These are phyloP conservation scores for Pseudogymnoascus sp. DNA, from an alignment of 2,329 filamentous ascomycete species.

Conservation along the genomic window DNA sequence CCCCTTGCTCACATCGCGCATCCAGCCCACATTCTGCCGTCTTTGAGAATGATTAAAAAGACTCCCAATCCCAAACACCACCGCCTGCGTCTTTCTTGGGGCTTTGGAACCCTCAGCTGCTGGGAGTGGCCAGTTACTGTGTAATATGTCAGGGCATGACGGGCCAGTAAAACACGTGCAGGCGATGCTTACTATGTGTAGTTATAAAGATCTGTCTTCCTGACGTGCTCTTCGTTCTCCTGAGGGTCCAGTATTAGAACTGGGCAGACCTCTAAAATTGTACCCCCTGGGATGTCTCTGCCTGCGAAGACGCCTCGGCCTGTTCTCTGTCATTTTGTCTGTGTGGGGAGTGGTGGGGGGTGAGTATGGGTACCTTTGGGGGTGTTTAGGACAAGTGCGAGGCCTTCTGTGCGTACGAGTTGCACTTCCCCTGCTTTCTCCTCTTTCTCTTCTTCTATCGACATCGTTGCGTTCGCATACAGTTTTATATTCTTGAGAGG, in stretches of 20 bases:
- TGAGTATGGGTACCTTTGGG: slow-evolving; percentile 37
- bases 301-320: slow-evolving; percentile 45
- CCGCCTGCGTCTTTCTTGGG: slow-evolving; percentile 35
- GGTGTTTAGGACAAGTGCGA: slow-evolving; percentile 38
- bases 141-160: slow-evolving; percentile 7
- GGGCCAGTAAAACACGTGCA: not conserved
- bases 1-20: slow-evolving; percentile 35
- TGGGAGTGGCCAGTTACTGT: slow-evolving; percentile 27
- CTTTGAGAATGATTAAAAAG: slow-evolving; percentile 49
- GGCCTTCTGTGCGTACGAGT: slow-evolving; percentile 33
- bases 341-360: not conserved
- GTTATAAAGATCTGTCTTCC: slow-evolving; percentile 42
- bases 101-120: slow-evolving; percentile 18
- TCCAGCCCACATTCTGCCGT: slow-evolving; percentile 48
- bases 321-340: slow-evolving; percentile 20
- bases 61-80: slow-evolving; percentile 45
- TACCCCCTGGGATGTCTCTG: slow-evolving; percentile 36
- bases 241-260: slow-evolving; percentile 39
- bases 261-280: slow-evolving; percentile 42
- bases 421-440: slow-evolving; percentile 18
- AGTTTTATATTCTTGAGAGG: not conserved
- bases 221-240: slow-evolving; percentile 41
- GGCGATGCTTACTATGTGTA: slow-evolving; percentile 42
- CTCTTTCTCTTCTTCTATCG: slow-evolving; percentile 7
- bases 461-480: slow-evolving; percentile 4